Conservation (phyloP, 148 eudicot genomes). For the Amaranthus palmeri region DNA sequence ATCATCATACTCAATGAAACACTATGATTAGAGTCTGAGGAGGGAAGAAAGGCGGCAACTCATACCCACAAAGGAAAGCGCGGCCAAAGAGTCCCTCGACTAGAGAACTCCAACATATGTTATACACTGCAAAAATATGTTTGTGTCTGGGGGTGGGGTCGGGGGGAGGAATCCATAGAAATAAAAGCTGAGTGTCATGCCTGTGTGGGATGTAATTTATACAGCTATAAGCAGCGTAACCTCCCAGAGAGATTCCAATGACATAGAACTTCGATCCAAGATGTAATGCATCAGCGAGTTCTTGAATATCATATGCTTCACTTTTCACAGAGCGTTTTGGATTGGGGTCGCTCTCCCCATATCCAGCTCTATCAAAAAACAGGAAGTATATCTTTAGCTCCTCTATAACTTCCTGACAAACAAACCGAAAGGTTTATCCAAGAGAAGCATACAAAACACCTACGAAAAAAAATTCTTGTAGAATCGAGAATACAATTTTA, state of each 20-base stretch:
- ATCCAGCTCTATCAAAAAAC: constrained; percentile 71
- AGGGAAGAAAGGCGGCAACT: too few species aligned
- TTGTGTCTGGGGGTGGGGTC: too few species aligned
- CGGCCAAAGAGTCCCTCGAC: too few species aligned
- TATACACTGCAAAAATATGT: too few species aligned
- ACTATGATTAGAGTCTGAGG: too few species aligned
- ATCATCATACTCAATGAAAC: too few species aligned
- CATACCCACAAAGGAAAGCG: too few species aligned
- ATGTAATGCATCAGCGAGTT: constrained; percentile 67
- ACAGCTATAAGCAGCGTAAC: constrained; percentile 59
- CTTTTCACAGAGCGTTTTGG: constrained; percentile 62
- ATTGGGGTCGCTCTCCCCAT: constrained; percentile 87
- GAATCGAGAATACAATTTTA: neutral
- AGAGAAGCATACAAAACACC: neutral
- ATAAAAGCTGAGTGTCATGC: constrained; percentile 26
- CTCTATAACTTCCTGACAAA: constrained; percentile 48
- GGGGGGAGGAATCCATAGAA: neutral
- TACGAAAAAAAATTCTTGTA: neutral
- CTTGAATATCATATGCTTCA: constrained; percentile 71
- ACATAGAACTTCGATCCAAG: constrained; percentile 67
- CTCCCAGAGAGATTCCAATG: constrained; percentile 76
- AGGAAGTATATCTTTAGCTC: constrained; percentile 52
- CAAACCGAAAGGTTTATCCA: neutral
- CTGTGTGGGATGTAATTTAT: constrained; percentile 70
- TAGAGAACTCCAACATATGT: too few species aligned